These are phyloP conservation scores for Carex myosuroides DNA, from an alignment of 176 grass and related monocot genomes.

Conservation along the genomic window DNA sequence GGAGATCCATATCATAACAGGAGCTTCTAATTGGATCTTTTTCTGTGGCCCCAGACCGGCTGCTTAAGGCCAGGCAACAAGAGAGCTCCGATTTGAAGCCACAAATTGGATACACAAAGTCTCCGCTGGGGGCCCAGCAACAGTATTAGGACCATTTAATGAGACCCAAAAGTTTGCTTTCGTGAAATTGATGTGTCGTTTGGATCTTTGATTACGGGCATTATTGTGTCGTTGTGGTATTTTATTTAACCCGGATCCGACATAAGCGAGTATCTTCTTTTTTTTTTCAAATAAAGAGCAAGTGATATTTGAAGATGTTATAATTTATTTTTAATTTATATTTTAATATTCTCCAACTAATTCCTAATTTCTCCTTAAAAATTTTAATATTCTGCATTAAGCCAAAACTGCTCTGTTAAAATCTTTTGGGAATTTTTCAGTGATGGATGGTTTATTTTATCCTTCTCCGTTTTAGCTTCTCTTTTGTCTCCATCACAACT, in stretches of 20 bases:
- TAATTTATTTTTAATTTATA: too few relatives aligned
- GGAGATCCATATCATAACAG: not conserved
- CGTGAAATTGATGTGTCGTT: not conserved
- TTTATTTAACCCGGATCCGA: not conserved
- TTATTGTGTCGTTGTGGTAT: not conserved
- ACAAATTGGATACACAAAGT: not conserved
- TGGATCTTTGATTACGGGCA: not conserved
- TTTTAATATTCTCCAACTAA: too few relatives aligned
- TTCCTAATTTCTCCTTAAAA: too few relatives aligned
- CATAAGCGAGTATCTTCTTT: too few relatives aligned
- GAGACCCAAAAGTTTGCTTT: not conserved
- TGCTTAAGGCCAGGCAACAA: slow-evolving; percentile 7
- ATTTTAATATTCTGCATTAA: too few relatives aligned
- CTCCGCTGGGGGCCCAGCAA: not conserved
- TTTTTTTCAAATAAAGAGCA: too few relatives aligned
- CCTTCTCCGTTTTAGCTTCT: too few relatives aligned
- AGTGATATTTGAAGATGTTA: too few relatives aligned
- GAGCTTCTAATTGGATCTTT: not conserved
- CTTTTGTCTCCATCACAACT: too few relatives aligned
- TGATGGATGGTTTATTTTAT: too few relatives aligned
- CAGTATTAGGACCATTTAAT: not conserved
- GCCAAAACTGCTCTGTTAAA: too few relatives aligned
- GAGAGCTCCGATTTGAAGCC: not conserved
- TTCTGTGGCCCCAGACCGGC: not conserved
- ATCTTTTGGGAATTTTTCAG: too few relatives aligned